These are phyloP conservation scores for Exophiala spinifera DNA, from an alignment of 2,329 filamentous ascomycete species.

Conservation along the genomic window DNA sequence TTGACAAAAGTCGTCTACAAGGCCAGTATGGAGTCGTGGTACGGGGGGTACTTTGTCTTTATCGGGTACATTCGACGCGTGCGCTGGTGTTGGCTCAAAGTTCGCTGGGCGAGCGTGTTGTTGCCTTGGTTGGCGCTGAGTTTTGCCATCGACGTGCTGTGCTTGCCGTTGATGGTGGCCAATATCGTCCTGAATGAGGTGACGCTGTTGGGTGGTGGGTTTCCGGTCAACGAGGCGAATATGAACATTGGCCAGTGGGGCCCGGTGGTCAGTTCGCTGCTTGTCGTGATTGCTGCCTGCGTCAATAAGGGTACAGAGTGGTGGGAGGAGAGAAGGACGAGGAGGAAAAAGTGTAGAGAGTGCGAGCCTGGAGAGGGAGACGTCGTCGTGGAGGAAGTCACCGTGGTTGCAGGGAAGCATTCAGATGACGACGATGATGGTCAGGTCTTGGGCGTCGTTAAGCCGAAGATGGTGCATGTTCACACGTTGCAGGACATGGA, in stretches of 20 bases:
- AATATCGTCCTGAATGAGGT: slow-evolving; percentile 32
- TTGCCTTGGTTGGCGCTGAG: slow-evolving; percentile 29
- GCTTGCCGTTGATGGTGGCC: slow-evolving; percentile 28
- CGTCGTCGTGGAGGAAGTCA: not conserved
- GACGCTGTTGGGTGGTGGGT: slow-evolving; percentile 22
- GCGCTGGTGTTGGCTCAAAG: slow-evolving; percentile 13
- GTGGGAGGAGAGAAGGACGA: slow-evolving; percentile 14
- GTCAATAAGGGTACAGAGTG: slow-evolving; percentile 25
- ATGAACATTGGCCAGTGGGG: slow-evolving; percentile 32
- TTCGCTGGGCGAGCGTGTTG: slow-evolving; percentile 8
- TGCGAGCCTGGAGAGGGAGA: not conserved
- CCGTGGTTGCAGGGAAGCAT: no score
- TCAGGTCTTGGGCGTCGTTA: slow-evolving; percentile 20
- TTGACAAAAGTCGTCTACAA: slow-evolving; percentile 30
- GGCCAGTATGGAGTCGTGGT: slow-evolving; percentile 27
- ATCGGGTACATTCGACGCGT: slow-evolving; percentile 24
- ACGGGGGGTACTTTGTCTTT: slow-evolving; percentile 31
- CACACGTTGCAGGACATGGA: slow-evolving; percentile 22
- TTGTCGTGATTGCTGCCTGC: slow-evolving; percentile 30
- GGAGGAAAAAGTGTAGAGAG: slow-evolving; percentile 5
- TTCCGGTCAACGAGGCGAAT: slow-evolving; percentile 29
- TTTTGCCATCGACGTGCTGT: slow-evolving; percentile 28
- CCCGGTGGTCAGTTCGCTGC: slow-evolving; percentile 24
- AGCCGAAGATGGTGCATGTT: slow-evolving; percentile 21
- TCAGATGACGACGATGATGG: not conserved